Percentiles rank a stretch among this genome's conserved stretches.
These are phyloP conservation scores for Wickerhamomyces queroliae DNA, from an alignment of 805 yeast species.

Conservation along the genomic window DNA sequence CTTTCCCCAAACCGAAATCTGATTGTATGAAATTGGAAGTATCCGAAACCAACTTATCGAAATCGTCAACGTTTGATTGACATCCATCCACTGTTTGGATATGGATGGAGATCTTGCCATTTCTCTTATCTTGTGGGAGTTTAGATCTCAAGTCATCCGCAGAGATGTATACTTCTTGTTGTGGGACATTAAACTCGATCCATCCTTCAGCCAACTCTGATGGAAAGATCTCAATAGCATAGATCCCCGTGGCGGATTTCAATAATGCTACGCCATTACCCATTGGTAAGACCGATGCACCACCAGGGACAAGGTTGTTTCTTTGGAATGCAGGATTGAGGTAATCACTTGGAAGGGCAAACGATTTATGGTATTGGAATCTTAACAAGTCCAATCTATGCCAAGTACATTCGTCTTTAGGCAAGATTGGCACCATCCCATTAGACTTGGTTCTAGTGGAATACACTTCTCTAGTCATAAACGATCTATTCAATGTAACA, in stretches of 20 bases:
- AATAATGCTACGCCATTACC: slow-evolving; percentile 40
- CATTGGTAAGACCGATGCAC: slow-evolving; percentile 41
- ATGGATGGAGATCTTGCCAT: slow-evolving; percentile 39
- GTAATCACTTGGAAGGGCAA: slow-evolving; percentile 62
- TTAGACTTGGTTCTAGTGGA: slow-evolving; percentile 45
- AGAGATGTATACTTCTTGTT: slow-evolving; percentile 41
- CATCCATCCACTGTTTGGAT: slow-evolving; percentile 57
- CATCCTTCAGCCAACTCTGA: slow-evolving; percentile 38
- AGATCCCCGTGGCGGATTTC: slow-evolving; percentile 61
- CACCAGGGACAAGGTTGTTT: slow-evolving; percentile 26
- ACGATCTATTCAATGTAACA: slow-evolving; percentile 72
- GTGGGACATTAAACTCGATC: slow-evolving; percentile 60
- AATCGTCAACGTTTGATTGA: slow-evolving; percentile 45
- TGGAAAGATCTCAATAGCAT: slow-evolving; percentile 62
- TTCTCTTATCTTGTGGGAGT: slow-evolving; percentile 27
- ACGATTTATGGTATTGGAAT: slow-evolving; percentile 76
- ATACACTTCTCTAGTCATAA: slow-evolving; percentile 61
- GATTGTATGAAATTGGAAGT: slow-evolving; percentile 10
- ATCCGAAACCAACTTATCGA: slow-evolving; percentile 24
- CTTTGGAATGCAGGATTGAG: slow-evolving; percentile 35
- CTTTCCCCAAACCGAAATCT: slow-evolving; percentile 39
- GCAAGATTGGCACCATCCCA: slow-evolving; percentile 44
- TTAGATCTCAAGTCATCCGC: slow-evolving; percentile 37
- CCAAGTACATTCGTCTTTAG: slow-evolving; percentile 80
- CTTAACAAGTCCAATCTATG: slow-evolving; percentile 73